phyloP scores from a whole-genome alignment of 192 early-diverging fungal genomes.

The Allomyces macrogynus region DNA sequence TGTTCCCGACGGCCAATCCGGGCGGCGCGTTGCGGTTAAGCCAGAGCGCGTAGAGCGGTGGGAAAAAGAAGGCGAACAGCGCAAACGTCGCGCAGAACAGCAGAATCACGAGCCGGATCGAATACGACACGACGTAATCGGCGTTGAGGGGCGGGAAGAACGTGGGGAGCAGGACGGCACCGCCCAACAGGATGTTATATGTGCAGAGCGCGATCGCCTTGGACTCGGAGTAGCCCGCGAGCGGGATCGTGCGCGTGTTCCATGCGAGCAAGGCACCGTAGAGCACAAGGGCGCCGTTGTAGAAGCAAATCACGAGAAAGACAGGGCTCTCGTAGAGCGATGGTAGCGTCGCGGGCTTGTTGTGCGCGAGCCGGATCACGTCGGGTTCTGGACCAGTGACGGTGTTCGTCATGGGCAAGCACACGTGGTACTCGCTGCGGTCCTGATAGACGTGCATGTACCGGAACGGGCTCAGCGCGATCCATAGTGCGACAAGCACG shows the following conservation, averaged over 20 bases:
- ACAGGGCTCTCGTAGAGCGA: background rate
- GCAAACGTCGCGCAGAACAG: background rate
- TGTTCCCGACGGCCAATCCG: background rate
- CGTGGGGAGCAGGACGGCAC: background rate
- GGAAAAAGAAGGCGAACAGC: background rate
- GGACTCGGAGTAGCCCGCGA: background rate
- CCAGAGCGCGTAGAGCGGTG: background rate
- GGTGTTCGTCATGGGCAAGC: background rate
- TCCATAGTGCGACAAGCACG: background rate
- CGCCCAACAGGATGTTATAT: background rate
- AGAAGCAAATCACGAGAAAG: background rate
- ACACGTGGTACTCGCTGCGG: background rate
- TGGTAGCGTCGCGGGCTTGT: background rate
- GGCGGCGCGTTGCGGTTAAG: background rate
- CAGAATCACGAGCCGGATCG: background rate
- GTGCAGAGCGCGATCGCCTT: background rate
- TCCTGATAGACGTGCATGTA: background rate
- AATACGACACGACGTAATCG: background rate
- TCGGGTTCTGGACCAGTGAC: no score
- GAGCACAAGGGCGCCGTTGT: background rate
- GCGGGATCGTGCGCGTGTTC: background rate
- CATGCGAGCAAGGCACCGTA: background rate
- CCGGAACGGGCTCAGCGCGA: background rate
- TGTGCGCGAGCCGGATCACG: no score
- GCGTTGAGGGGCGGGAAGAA: background rate